Conservation (phyloP, 257 asterid genomes). For the Plantago major region DNA sequence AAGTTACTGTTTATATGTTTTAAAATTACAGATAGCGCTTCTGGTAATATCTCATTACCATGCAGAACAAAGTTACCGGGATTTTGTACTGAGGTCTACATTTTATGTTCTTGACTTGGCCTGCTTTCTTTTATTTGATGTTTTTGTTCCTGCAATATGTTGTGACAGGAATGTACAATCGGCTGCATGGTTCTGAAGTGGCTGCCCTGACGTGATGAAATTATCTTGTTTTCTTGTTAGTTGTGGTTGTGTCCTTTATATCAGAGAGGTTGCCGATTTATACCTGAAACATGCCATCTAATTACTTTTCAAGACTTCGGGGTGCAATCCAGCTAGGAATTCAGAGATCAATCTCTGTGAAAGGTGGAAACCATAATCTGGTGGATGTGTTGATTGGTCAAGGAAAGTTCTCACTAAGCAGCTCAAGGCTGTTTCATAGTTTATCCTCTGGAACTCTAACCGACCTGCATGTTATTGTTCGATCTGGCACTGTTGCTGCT, state of each 20-base stretch:
- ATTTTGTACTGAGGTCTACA: too few relatives aligned
- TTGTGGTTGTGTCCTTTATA: slow-evolving; percentile 30
- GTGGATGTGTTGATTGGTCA: slow-evolving; percentile 42
- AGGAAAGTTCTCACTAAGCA: slow-evolving; percentile 41
- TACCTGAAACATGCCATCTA: slow-evolving; percentile 65
- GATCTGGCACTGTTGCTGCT: slow-evolving; percentile 59
- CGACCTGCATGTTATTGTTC: slow-evolving; percentile 45
- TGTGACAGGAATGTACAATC: slow-evolving; percentile 19
- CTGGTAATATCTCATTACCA: too few relatives aligned
- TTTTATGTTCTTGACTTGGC: neutral
- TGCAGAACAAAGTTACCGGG: too few relatives aligned
- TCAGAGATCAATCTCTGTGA: slow-evolving; percentile 37
- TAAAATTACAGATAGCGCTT: too few relatives aligned
- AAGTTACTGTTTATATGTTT: too few relatives aligned
- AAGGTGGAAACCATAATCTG: slow-evolving; percentile 38
- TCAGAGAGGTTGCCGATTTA: slow-evolving; percentile 26
- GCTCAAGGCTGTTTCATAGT: slow-evolving; percentile 37
- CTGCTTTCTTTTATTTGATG: slow-evolving; percentile 18
- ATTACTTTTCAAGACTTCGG: slow-evolving; percentile 47
- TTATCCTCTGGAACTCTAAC: slow-evolving; percentile 35
- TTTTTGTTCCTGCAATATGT: slow-evolving; percentile 15
- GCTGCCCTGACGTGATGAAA: slow-evolving; percentile 64
- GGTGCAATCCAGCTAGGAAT: slow-evolving; percentile 43
- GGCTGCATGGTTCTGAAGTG: slow-evolving; percentile 24
- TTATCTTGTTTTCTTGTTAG: slow-evolving; percentile 29